phyloP scores from a whole-genome alignment of 1,284 basidiomycete species.

The Puccinia polysora region DNA sequence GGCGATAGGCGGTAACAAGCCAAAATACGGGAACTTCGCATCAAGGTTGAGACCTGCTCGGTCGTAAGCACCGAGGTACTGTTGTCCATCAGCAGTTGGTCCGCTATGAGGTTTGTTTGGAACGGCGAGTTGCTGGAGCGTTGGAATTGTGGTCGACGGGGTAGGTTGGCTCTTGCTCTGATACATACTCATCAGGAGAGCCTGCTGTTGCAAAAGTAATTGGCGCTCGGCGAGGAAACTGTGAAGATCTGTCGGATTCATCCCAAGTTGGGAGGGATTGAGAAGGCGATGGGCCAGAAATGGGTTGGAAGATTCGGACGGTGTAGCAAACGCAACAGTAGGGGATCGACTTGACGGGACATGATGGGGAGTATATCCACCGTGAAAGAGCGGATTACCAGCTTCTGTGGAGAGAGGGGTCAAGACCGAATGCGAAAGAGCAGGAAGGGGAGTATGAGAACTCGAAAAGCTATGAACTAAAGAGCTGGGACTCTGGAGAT shows the following conservation, averaged over 20 bases:
- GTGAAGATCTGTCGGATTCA: slow-evolving; percentile 8
- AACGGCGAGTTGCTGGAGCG: slow-evolving; percentile 15
- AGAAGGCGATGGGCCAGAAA: neutral
- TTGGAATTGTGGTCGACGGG: neutral
- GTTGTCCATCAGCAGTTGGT: neutral
- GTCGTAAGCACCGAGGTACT: neutral
- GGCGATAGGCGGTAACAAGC: slow-evolving; percentile 33
- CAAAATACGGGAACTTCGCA: neutral
- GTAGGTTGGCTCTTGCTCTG: slow-evolving; percentile 19
- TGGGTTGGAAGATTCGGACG: neutral
- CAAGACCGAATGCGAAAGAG: slow-evolving; percentile 6
- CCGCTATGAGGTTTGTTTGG: neutral
- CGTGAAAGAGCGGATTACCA: neutral
- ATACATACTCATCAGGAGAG: slow-evolving; percentile 32
- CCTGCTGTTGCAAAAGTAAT: slow-evolving; percentile 36
- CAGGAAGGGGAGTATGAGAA: slow-evolving; percentile 24
- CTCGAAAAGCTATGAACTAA: slow-evolving; percentile 1
- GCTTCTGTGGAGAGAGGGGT: slow-evolving; percentile 18
- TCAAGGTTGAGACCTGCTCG: neutral
- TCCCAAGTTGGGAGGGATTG: neutral
- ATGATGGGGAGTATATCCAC: neutral
- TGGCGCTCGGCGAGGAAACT: slow-evolving; percentile 39
- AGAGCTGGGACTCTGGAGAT: slow-evolving; percentile 12
- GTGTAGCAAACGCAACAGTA: slow-evolving; percentile 3
- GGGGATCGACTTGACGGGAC: neutral